Evolutionary conservation across 208 protist genomes (phyloP), one percentile per base, ranked within the genome.

Genomic region (Herpetomonas samuelpessoai): DNA sequence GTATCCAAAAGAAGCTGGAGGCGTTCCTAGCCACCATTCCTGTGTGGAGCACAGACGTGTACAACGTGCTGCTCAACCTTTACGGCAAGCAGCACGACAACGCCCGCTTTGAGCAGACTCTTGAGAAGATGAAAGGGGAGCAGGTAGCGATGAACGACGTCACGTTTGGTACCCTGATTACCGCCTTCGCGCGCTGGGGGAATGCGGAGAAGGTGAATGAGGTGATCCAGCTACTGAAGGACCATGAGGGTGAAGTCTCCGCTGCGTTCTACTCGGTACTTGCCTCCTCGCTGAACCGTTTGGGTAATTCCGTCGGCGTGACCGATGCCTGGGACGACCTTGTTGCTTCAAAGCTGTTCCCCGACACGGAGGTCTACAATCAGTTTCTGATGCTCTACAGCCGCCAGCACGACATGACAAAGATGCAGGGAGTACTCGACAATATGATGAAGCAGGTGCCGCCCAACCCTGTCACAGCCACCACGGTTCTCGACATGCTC

Each of bases 391-490:
- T 80, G 6, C 71, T 94, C 2, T 94, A 94, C 63, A 84, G 84
- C 52, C 70, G 75, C 1, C 83, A 94, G 60, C 57, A 91, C 69
- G 82, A 94, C 52, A 58, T 87, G 3, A 57, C 71, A 0, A 87
- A 90, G 62, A 92, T 94, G 88, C 88, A 94, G 46, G 73, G 72
- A 4, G 88, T 94, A 16, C 67, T 94, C 24, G 85, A 94, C 65
- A 90, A 64, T 65, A 94, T 94, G 88, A 88, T 94, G 79, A 84
- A 85, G 68, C 88, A 94, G 44, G 74, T 94, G 10, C 88, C 88
- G 22, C 88, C 88, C 7, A 94, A 94, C 60, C 88, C 88, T 7
- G 80, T 94, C 24, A 94, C 88, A 0, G 79, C 88, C 9, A 92
- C 88, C 3, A 94, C 88, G 7, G 80, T 94, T 22, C 74, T 94